Evolutionary conservation across 768 basidiomycete species (phyloP).

Genomic region (Leccinum aurantiacum): DNA sequence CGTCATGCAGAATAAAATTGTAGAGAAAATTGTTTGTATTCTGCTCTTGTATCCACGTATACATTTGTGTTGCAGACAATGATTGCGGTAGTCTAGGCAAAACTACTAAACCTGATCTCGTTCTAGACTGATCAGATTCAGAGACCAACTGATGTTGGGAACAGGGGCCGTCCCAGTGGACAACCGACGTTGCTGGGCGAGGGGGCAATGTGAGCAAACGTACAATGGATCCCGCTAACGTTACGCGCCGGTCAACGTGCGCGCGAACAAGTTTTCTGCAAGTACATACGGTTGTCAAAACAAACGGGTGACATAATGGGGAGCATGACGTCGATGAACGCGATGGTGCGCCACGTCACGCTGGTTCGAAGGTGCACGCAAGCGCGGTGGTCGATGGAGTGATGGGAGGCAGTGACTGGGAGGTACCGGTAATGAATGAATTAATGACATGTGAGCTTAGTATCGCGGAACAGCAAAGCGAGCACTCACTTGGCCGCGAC

Average conservation of each 20-base stretch:
- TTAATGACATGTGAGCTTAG: not conserved
- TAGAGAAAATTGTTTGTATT: conserved; percentile 32
- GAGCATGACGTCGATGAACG: too few relatives aligned
- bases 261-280: too few relatives aligned
- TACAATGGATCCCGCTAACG: not conserved
- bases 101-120: not conserved
- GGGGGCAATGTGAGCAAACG: not conserved
- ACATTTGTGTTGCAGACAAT: conserved; percentile 2
- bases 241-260: too few relatives aligned
- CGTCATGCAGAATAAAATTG: conserved; percentile 8
- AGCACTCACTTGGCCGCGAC: conserved; percentile 49
- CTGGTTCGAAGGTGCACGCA: too few relatives aligned
- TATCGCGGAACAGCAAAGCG: not conserved
- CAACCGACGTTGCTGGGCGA: conserved; percentile 44
- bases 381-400: not conserved
- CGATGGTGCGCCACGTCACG: conserved; percentile 15
- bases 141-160: conserved; percentile 37
- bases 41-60: not conserved
- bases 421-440: not conserved
- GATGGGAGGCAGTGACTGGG: not conserved
- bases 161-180: conserved; percentile 48
- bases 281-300: too few relatives aligned
- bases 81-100: not conserved
- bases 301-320: too few relatives aligned
- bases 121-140: not conserved